phyloP scores from a whole-genome alignment of 2,329 filamentous ascomycete genomes.

The Sarocladiaceae sp. region DNA sequence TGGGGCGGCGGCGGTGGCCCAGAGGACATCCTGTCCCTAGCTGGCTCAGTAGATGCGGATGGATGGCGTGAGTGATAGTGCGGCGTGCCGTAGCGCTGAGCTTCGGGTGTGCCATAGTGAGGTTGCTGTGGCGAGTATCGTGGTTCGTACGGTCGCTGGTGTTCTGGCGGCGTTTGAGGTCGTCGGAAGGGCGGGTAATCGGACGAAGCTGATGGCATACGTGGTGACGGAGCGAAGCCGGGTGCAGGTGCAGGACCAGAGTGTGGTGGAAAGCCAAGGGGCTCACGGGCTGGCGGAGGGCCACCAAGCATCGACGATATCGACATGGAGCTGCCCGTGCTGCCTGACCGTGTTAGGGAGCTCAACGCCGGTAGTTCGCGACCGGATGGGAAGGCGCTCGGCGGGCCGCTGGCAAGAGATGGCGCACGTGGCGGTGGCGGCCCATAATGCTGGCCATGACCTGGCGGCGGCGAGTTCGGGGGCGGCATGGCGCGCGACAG shows the following conservation, averaged over 20 bases:
- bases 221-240: constrained; percentile 46
- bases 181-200: constrained; percentile 62
- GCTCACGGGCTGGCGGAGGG: constrained; percentile 35
- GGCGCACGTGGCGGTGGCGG: constrained; percentile 43
- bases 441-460: constrained; percentile 29
- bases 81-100: constrained; percentile 56
- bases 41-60: constrained; percentile 42
- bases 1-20: constrained; percentile 35
- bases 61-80: constrained; percentile 51
- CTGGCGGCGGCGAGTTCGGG: constrained; percentile 38
- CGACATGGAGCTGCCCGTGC: constrained; percentile 53
- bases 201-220: constrained; percentile 48
- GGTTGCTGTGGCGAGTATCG: constrained; percentile 20
- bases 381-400: constrained; percentile 40
- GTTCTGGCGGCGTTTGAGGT: constrained; percentile 73
- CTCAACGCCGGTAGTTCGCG: constrained; percentile 51
- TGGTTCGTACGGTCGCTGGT: constrained; percentile 50
- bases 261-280: constrained; percentile 40
- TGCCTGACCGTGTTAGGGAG: constrained; percentile 42
- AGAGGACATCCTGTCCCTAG: constrained; percentile 33
- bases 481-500: constrained; percentile 42
- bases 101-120: constrained; percentile 49
- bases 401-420: constrained; percentile 36
- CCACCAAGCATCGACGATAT: constrained; percentile 58
- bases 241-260: constrained; percentile 32